Conservation (phyloP, 257 asterid genomes). For the Datura wrightii region DNA sequence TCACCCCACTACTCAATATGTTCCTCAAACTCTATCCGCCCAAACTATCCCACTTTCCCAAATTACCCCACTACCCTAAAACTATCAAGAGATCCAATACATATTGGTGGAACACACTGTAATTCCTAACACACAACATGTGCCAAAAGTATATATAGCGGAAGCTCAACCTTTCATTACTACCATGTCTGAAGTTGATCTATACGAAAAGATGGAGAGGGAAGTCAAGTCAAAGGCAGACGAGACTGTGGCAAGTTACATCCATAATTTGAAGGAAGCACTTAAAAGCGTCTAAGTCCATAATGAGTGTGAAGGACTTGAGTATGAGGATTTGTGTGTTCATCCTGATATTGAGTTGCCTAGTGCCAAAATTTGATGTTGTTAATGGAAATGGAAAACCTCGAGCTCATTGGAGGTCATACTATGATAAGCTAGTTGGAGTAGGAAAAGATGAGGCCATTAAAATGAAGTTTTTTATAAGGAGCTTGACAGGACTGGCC, state of each 20-base stretch:
- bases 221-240: background rate
- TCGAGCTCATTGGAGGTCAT: background rate
- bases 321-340: too few relatives aligned
- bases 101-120: background rate
- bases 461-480: background rate
- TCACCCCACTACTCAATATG: background rate
- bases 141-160: background rate
- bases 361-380: background rate
- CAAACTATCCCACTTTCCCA: too few relatives aligned
- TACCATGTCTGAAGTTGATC: too few relatives aligned
- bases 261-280: too few relatives aligned
- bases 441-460: background rate
- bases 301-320: too few relatives aligned
- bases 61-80: background rate
- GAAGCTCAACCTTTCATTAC: too few relatives aligned
- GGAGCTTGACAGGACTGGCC: background rate
- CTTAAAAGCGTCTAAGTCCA: too few relatives aligned
- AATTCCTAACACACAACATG: background rate
- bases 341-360: too few relatives aligned
- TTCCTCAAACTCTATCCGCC: too few relatives aligned
- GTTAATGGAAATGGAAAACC: background rate
- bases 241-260: too few relatives aligned
- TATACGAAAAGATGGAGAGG: too few relatives aligned
- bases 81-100: background rate
- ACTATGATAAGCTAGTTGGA: background rate